A percentile compares a stretch with the other conserved stretches of the same genome.
Evolutionary conservation across 2,329 filamentous ascomycete genomes (phyloP).

Genomic region (Aspergillus awamori): DNA sequence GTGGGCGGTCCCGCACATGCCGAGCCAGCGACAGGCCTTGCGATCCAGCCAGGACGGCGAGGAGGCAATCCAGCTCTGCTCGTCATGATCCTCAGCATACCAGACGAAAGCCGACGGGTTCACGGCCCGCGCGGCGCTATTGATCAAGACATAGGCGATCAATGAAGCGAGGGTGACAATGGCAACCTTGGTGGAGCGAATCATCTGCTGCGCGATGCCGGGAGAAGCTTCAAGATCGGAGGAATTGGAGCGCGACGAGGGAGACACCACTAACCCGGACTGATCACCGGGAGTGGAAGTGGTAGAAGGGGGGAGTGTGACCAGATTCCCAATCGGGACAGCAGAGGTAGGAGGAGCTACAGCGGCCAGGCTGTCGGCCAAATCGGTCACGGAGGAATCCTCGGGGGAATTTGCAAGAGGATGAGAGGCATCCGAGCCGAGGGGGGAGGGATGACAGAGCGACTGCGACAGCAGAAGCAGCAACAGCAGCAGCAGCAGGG

Average conservation of each 20-base stretch:
- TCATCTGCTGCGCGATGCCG: constrained; percentile 42
- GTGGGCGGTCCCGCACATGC: constrained; percentile 77
- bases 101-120: constrained; percentile 65
- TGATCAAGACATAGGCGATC: constrained; percentile 47
- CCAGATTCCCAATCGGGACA: constrained; percentile 14
- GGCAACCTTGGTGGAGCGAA: constrained; percentile 42
- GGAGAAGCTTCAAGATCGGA: constrained; percentile 15
- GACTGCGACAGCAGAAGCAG: constrained; percentile 17
- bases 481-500: constrained; percentile 16
- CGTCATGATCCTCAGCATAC: constrained; percentile 64
- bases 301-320: background rate
- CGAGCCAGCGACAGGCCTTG: constrained; percentile 76
- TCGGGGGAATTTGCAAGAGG: constrained; percentile 10
- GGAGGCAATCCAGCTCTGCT: constrained; percentile 69
- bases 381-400: constrained; percentile 18
- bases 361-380: constrained; percentile 8
- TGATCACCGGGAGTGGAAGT: constrained; percentile 2
- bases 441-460: constrained; percentile 4
- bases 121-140: constrained; percentile 57
- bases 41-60: constrained; percentile 75
- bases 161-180: constrained; percentile 45
- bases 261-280: constrained; percentile 7
- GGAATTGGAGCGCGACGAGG: constrained; percentile 2
- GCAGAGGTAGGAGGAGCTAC: constrained; percentile 12
- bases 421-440: constrained; percentile 2